A percentile compares a stretch with the other conserved stretches of the same genome.
These are phyloP conservation scores for Nigrograna mackinnonii DNA, from an alignment of 2,329 filamentous ascomycete genomes.

Conservation along the genomic window DNA sequence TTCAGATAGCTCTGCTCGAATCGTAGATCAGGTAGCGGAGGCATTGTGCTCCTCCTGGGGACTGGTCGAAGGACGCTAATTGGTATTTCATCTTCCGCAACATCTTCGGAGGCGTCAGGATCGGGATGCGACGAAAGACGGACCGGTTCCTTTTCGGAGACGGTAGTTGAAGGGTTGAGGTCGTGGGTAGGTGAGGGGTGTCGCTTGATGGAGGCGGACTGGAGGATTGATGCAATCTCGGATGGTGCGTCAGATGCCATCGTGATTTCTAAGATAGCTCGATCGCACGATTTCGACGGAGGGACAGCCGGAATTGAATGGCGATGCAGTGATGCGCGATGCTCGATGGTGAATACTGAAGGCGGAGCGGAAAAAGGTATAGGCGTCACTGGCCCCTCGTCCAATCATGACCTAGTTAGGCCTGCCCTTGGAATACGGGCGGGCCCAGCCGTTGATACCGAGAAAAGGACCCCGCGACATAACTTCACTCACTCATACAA, in stretches of 20 bases:
- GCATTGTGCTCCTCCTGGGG: slow-evolving; percentile 64
- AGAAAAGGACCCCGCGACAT: slow-evolving; percentile 14
- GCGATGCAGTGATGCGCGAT: neutral
- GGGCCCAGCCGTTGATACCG: slow-evolving; percentile 6
- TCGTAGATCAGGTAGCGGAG: slow-evolving; percentile 77
- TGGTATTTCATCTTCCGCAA: slow-evolving; percentile 70
- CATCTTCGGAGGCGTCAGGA: slow-evolving; percentile 50
- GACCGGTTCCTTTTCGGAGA: slow-evolving; percentile 68
- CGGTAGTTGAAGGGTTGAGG: slow-evolving; percentile 77
- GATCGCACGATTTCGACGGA: neutral
- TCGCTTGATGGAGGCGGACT: slow-evolving; percentile 76
- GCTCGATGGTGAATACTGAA: neutral
- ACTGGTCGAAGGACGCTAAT: slow-evolving; percentile 63
- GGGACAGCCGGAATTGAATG: no score
- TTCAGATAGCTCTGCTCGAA: slow-evolving; percentile 98
- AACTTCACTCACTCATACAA: slow-evolving; percentile 11
- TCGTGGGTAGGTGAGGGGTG: slow-evolving; percentile 74
- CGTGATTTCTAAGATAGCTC: neutral
- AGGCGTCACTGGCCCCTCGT: neutral
- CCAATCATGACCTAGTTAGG: no score
- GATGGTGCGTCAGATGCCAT: slow-evolving; percentile 64
- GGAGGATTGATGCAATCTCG: slow-evolving; percentile 77
- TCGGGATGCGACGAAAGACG: slow-evolving; percentile 41
- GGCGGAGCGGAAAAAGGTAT: slow-evolving; percentile 1
- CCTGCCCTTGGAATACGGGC: no score